Base-by-base conservation (phyloP, 768 basidiomycete species). In the Pholiota microspora region DNA sequence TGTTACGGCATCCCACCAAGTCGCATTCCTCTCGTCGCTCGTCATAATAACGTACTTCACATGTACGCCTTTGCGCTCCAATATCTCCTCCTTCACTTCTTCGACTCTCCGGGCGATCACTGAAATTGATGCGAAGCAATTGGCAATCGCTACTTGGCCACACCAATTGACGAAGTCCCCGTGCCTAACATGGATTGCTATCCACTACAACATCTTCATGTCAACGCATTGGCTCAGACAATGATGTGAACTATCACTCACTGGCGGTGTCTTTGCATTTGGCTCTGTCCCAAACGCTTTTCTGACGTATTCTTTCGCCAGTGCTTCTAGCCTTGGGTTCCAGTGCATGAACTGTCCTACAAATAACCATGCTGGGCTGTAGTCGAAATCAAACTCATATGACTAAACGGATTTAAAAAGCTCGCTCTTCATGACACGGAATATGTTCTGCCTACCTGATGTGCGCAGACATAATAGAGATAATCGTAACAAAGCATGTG, bases 31-130 rank as follows among this genome's bases (percentile, higher is more conserved):
- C 62, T 88, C 85, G 61, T 88, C 86, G 56, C 83, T 85, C 15
- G 84, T 86, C 74, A 86, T 76, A 38, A 88, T 72, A 23, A 86
- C 80, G 58, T 80, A 74, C 4, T 77, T 67, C n/a, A 79, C 78
- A 7, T 55, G 64, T 4, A 81, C 66, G 3, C 79, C 77, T 54
- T 74, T 78, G 34, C 71, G 71, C 47, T 74, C 67, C 48, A 67
- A 55, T 34, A 85, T 62, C 50, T 83, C 79, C 16, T 72, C 69
- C 60, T 79, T 76, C 4, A 84, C 75, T 63, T 85, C 83, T 3
- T 77, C 69, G 5, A 86, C 82, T 34, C 80, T 77, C 49, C 76
- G 72, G n/a, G 71, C 78, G 57, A 82, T 78, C 29, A 74, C 79
- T 31, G 77, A 63, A n/a, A 84, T 58, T 1, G 82, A 67, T n/a